Conservation (phyloP, 331 rosid species). For the Malus hybrid region DNA sequence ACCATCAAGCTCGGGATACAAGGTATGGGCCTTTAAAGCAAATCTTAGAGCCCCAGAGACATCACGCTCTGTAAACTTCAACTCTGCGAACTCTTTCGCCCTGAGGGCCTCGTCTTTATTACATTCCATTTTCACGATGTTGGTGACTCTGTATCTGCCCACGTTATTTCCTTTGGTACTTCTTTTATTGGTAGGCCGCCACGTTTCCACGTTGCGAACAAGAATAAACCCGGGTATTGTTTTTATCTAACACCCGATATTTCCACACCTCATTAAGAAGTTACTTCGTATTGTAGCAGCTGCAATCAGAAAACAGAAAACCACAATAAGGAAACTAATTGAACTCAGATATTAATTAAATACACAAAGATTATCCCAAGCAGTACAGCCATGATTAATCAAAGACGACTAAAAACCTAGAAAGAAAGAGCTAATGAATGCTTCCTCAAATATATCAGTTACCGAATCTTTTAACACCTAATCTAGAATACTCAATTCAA, state of each 20-base stretch:
- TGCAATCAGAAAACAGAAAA: constrained; percentile 1
- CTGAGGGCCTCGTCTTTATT: constrained; percentile 36
- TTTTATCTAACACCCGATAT: constrained; percentile 7
- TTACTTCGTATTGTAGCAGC: constrained; percentile 16
- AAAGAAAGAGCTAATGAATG: constrained; percentile 1
- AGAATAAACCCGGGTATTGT: constrained; percentile 7
- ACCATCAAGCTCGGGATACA: constrained; percentile 45
- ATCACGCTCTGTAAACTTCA: constrained; percentile 30
- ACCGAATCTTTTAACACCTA: background rate
- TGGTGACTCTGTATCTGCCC: constrained; percentile 7
- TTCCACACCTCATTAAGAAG: constrained; percentile 10
- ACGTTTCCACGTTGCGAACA: background rate
- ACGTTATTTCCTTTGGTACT: constrained; percentile 12
- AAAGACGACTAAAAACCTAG: constrained; percentile 13
- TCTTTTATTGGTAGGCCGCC: constrained; percentile 9
- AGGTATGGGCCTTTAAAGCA: constrained; percentile 41
- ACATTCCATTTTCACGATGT: constrained; percentile 40
- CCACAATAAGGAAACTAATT: constrained; percentile 25
- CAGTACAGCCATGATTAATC: background rate
- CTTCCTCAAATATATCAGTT: constrained; percentile 14
- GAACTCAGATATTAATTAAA: background rate
- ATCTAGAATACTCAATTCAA: constrained; percentile 9
- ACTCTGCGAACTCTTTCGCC: constrained; percentile 52
- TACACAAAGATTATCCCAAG: background rate
- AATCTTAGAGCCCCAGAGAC: constrained; percentile 32